Conservation (phyloP, 139 green algal species). For the Helicosporidium sp. region DNA sequence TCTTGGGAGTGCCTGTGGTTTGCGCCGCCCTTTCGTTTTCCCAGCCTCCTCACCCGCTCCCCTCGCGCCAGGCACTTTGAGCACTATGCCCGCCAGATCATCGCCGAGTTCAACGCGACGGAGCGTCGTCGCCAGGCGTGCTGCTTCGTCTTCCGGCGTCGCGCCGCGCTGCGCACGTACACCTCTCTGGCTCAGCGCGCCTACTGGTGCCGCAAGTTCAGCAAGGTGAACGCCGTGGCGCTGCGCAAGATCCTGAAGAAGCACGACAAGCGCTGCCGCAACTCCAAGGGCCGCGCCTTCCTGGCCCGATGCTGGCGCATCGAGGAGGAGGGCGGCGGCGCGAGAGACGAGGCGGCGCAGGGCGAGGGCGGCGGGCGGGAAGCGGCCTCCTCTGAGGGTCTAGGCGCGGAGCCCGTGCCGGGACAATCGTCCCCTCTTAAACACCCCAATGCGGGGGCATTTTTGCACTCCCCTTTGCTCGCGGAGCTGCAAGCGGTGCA, state of each 20-base stretch:
- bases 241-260: constrained; percentile 40
- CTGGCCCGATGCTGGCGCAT: constrained; percentile 6
- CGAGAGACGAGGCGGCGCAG: neutral
- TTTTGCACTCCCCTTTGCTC: constrained; percentile 34
- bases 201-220: constrained; percentile 29
- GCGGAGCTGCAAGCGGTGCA: constrained; percentile 30
- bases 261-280: constrained; percentile 26
- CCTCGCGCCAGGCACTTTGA: neutral
- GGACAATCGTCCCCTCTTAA: no score
- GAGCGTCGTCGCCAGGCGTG: no score
- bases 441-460: neutral
- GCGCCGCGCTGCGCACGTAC: neutral
- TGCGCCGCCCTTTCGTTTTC: neutral
- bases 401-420: no score
- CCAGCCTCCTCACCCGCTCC: neutral
- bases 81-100: neutral
- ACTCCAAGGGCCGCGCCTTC: constrained; percentile 13
- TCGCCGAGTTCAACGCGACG: no score
- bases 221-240: constrained; percentile 21
- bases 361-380: no score
- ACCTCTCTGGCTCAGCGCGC: constrained; percentile 13
- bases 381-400: no score
- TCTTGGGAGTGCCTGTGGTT: no score
- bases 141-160: neutral
- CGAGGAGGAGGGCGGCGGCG: constrained; percentile 4